Base-by-base conservation (phyloP, 306 rosid species). In the Morella rubra region DNA sequence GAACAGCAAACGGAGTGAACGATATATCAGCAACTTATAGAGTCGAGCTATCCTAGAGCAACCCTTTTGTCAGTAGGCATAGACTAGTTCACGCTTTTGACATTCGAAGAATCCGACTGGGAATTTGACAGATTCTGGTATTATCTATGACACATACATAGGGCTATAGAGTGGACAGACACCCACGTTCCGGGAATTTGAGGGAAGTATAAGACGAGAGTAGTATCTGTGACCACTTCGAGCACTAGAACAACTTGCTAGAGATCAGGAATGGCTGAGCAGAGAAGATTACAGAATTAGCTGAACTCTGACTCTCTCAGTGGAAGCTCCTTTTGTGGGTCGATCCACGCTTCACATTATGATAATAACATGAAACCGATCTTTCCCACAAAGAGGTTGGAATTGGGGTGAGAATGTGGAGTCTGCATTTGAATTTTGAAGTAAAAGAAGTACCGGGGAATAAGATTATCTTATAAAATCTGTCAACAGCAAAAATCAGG, bases 311-410 rank as follows among this genome's bases (percentile, higher is more conserved):
- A 83, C 44, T 76, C 27, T 75, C 67, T 50, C 49, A 83, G 87
- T 87, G 89, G 89, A 78, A 73, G 78, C 79, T 72, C 58, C 81
- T 79, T 80, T 72, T 70, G 58, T 49, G 83, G 84, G 81, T 41
- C 73, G 80, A 80, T 80, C 78, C 82, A 82, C 73, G 81, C 91
- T 73, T 83, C 67, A 75, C 73, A 45, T 54, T 85, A 52, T 44
- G 62, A 81, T 76, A 83, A 58, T 87, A 76, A 32, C 20, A 69
- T 72, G 85, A 84, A 79, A 73, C 80, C 84, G 77, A 83, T 86
- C 81, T 73, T 20, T 70, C 77, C 85, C 80, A 73, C 78, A 70
- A 66, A 53, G 78, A 54, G 81, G 15, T 75, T 77, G 75, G 75
- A 81, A 66, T 72, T 76, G 58, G 53, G 76, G 60, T 54, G 76